Conservation (phyloP, 139 green algal species). For the Asterochloris erici region DNA sequence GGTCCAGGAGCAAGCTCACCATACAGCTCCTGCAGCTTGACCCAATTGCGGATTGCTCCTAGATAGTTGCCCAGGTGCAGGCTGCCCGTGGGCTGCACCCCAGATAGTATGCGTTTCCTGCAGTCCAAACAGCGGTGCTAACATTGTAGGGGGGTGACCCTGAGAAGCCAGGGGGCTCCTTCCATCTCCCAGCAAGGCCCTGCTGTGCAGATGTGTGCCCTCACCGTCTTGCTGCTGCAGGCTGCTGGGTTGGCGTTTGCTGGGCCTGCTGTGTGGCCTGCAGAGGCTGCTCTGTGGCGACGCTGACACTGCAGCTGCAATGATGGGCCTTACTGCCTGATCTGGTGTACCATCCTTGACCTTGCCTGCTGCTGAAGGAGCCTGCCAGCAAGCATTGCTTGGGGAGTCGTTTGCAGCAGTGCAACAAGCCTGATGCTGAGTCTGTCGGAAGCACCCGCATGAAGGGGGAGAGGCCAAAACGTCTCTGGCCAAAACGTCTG, state of each 20-base stretch:
- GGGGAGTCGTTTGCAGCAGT: no score
- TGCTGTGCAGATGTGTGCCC: neutral
- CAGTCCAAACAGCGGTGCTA: neutral
- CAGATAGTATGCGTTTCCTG: constrained; percentile 85
- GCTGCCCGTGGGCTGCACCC: constrained; percentile 94
- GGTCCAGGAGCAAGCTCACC: constrained; percentile 37
- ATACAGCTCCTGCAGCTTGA: constrained; percentile 89
- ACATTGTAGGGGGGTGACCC: neutral
- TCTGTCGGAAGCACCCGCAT: no score
- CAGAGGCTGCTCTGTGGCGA: no score
- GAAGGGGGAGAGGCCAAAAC: no score
- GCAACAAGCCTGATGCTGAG: no score
- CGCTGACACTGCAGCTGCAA: no score
- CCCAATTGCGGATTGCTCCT: constrained; percentile 96
- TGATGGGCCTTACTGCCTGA: no score
- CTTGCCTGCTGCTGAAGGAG: no score
- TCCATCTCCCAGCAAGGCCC: neutral
- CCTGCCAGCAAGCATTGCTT: no score
- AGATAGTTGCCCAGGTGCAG: constrained; percentile 98
- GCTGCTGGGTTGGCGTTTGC: neutral
- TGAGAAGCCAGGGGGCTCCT: no score
- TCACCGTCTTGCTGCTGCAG: constrained; percentile 7
- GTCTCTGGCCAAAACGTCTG: no score
- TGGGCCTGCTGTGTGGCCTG: neutral
- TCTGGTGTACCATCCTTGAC: no score